These are phyloP conservation scores for Coemansia sp. DNA, from an alignment of 371 early-diverging fungal species.

Conservation along the genomic window DNA sequence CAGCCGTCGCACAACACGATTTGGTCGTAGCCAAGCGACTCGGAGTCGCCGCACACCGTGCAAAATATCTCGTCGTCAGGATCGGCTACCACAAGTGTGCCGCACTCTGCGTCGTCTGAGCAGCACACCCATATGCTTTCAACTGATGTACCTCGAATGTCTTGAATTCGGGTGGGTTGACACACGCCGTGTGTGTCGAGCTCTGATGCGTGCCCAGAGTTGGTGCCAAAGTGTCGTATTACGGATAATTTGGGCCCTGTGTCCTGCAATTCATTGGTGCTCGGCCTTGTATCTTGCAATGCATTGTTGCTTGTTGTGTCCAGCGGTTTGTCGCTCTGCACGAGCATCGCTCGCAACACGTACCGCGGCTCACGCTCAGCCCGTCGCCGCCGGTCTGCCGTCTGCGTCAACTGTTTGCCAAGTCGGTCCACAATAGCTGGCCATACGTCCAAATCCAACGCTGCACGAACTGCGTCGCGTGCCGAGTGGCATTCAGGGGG, in stretches of 20 bases:
- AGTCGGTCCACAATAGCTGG: not conserved
- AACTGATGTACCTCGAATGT: slow-evolving; percentile 24
- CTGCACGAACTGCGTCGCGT: not conserved
- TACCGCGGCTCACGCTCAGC: slow-evolving; percentile 1
- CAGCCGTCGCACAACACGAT: slow-evolving; percentile 47
- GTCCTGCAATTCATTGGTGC: not conserved
- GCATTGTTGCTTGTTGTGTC: not conserved
- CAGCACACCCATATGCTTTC: slow-evolving; percentile 48
- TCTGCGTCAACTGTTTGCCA: not conserved
- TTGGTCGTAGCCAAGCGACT: slow-evolving; percentile 41
- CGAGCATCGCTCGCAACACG: not conserved
- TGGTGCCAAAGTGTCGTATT: slow-evolving; percentile 35
- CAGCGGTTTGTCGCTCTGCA: not conserved
- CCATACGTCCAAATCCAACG: not conserved
- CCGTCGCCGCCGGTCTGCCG: too few species aligned
- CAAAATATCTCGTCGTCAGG: slow-evolving; percentile 47
- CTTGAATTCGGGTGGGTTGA: slow-evolving; percentile 17
- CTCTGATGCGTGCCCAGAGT: slow-evolving; percentile 23
- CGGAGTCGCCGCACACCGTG: slow-evolving; percentile 17
- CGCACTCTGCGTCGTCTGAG: slow-evolving; percentile 28
- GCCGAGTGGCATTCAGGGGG: not conserved
- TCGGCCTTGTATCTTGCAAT: not conserved
- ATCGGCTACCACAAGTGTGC: slow-evolving; percentile 40
- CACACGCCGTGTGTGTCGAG: slow-evolving; percentile 24
- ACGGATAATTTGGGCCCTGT: slow-evolving; percentile 3